Evolutionary conservation across 768 basidiomycete genomes (phyloP), one percentile per base, ranked within the genome.

Genomic region (Paxillus rubicundulus): DNA sequence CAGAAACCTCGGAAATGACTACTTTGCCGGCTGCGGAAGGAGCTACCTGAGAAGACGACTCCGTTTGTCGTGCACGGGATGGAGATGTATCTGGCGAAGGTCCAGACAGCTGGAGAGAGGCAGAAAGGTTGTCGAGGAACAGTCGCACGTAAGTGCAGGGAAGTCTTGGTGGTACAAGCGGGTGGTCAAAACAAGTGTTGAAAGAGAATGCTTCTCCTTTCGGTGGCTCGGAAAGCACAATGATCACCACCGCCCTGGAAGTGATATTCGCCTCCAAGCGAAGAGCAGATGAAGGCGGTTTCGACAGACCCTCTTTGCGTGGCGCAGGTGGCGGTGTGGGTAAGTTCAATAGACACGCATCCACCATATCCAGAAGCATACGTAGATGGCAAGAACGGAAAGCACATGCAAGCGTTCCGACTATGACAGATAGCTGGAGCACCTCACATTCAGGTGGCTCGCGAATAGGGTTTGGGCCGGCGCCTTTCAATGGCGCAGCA

Each of bases 381-480:
- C 75, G 72, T 20, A 88, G 61, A 59, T 88, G 85, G 68, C 78
- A 74, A 8, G 85, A 80, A 48, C 72, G 74, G 47, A 86, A 60
- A 12, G 78, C 79, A 56, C 78, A 79, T 3, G 82, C 78, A n/a
- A 87, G 62, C 9, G 77, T 62, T 16, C 84, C 85, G 6, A 77
- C 49, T 6, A 71, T 68, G 37, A 82, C 42, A 33, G 75, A 69
- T 3, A 86, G 38, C 42, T 70, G 62, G 8, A 79, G 55, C 21
- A 53, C 66, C 53, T 77, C 78, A 50, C 54, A 49, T 37, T 57
- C 51, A 4, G 45, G 33, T 12, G 50, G 44, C 14, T 60, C 52
- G 20, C 1, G 20, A 42, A 42, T 40, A 43, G 27, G 28, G 20
- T 42, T 60, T 45, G 49, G n/a, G 24, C 33, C 33, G 18, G 28